Evolutionary conservation across 1,284 basidiomycete species (phyloP), one percentile per base, ranked within the genome.

Genomic region (Grifola frondosa): DNA sequence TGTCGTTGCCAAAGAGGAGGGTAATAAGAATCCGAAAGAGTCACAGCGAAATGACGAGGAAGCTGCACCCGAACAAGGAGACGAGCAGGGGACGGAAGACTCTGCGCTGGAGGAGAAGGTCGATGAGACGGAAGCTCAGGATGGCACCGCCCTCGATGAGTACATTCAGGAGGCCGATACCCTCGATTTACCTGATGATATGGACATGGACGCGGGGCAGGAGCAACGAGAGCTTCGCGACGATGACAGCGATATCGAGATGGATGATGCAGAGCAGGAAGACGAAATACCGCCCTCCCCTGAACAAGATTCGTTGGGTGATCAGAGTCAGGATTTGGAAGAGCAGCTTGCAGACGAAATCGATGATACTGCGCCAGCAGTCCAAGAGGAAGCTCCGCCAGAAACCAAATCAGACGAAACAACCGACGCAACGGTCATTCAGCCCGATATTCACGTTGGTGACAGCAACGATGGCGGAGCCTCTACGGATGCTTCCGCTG

Each of bases 111-210:
- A 60, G 8, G 60, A 62, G 2, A 64, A 58, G 10, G 63, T 65
- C 24, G 70, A 73, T 25, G 66, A 63, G 37, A 46, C 56, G 26
- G 55, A 57, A 30, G 58, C 58, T 48, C 67, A 63, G 19, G 73
- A 68, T 38, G 87, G 87, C 20, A 79, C 81, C 5, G 79, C 87
- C 3, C 77, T 89, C 63, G 83, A 90, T 51, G 77, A 88, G 19
- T 73, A 81, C 47, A 66, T 90, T 41, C 81, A 78, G 17, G 88
- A 94, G 55, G 83, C 82, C 6, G 75, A 93, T 40, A 83, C 81
- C 4, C 74, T 96, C 37, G 88, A 95, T 57, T 73, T 95, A 12
- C 92, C 92, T 0, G 90, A 93, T 28, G 84, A 92, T 54, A 73
- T 95, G 63, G 72, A 91, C 44, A 65, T 95, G 6, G 68, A 70